Conservation (phyloP, 345 rosid species). For the Gossypium ekmanianum region DNA sequence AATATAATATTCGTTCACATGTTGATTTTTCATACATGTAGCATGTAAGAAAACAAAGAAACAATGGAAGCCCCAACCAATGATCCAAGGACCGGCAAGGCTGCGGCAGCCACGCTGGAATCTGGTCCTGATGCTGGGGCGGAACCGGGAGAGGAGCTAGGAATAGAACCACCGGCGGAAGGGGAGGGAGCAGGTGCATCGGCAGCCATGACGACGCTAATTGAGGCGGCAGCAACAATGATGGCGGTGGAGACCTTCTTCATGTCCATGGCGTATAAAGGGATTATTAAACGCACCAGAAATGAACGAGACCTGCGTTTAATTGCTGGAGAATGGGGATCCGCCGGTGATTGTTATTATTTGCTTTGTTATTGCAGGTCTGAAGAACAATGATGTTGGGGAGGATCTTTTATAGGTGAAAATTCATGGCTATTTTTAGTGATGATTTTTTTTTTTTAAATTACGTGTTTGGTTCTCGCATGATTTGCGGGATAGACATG, state of each 20-base stretch:
- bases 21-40: slow-evolving; percentile 22
- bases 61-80: slow-evolving; percentile 59
- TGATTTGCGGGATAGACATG: background rate
- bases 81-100: slow-evolving; percentile 57
- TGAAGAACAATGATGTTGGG: background rate
- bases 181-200: slow-evolving; percentile 12
- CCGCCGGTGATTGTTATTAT: background rate
- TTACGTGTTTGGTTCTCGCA: slow-evolving; percentile 14
- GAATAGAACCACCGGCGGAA: slow-evolving; percentile 11
- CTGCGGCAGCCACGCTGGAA: slow-evolving; percentile 29
- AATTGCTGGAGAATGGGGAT: background rate
- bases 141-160: slow-evolving; percentile 33
- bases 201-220: slow-evolving; percentile 51
- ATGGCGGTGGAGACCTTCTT: slow-evolving; percentile 62
- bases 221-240: slow-evolving; percentile 49
- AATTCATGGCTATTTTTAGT: background rate
- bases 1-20: background rate
- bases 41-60: slow-evolving; percentile 54
- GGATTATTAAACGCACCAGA: background rate
- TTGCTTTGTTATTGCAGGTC: slow-evolving; percentile 1
- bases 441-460: background rate
- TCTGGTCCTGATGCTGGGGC: slow-evolving; percentile 29
- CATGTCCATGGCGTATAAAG: slow-evolving; percentile 47
- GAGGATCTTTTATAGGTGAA: background rate
- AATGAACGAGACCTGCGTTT: slow-evolving; percentile 1